Percentiles rank a stretch among this genome's conserved stretches.
Evolutionary conservation across 805 yeast genomes (phyloP).

Genomic region (Myxozyma udenii): DNA sequence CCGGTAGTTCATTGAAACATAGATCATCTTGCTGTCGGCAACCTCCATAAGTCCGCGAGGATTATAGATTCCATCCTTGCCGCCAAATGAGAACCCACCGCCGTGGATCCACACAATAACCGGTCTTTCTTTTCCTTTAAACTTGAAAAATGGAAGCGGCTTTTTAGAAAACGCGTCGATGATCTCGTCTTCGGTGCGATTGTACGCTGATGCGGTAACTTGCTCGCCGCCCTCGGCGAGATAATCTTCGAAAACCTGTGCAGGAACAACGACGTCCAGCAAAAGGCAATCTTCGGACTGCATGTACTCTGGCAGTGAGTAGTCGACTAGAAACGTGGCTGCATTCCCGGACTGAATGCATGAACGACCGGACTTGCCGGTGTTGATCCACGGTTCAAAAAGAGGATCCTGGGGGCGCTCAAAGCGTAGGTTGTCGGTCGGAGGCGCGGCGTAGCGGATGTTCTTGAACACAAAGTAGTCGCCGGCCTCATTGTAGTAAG

Average conservation of each 20-base stretch:
- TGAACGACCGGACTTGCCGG: slow-evolving; percentile 20
- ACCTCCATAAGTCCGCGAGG: slow-evolving; percentile 20
- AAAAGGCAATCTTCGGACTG: slow-evolving; percentile 28
- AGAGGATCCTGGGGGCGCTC: slow-evolving; percentile 22
- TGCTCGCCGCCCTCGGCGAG: too few relatives aligned
- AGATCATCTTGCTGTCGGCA: slow-evolving; percentile 18
- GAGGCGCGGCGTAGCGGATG: slow-evolving; percentile 30
- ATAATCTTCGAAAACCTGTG: slow-evolving; percentile 8
- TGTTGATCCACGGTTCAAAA: slow-evolving; percentile 13
- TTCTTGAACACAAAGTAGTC: slow-evolving; percentile 19
- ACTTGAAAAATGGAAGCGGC: too few relatives aligned
- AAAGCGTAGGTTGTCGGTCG: slow-evolving; percentile 24
- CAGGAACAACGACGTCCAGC: slow-evolving; percentile 27
- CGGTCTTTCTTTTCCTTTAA: too few relatives aligned
- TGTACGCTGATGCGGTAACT: too few relatives aligned
- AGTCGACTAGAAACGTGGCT: slow-evolving; percentile 7
- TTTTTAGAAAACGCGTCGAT: too few relatives aligned
- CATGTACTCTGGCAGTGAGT: neutral
- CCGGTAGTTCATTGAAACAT: slow-evolving; percentile 28
- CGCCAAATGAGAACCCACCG: slow-evolving; percentile 28
- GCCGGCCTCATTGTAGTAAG: slow-evolving; percentile 8
- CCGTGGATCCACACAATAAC: slow-evolving; percentile 30
- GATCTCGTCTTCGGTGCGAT: too few relatives aligned
- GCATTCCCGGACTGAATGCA: slow-evolving; percentile 12
- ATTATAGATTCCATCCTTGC: slow-evolving; percentile 19